These are phyloP conservation scores for Yamadazyma kanchanaburiensis DNA, from an alignment of 1,139 yeast species.

Conservation along the genomic window DNA sequence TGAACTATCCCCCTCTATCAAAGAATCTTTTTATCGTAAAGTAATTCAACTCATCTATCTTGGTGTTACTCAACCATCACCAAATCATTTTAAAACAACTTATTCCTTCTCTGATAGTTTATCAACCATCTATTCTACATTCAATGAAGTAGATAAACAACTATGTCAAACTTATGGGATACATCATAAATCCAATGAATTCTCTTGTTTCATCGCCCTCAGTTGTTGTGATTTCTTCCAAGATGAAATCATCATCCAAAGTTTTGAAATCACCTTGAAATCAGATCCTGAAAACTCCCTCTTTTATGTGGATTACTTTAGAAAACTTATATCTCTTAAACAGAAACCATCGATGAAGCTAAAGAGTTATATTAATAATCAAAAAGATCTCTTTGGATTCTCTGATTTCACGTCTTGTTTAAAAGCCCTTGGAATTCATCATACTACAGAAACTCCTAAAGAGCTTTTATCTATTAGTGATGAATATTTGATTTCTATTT, in stretches of 20 bases:
- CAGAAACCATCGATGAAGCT: constrained; percentile 16
- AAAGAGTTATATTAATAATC: constrained; percentile 38
- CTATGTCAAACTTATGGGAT: constrained; percentile 23
- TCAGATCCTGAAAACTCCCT: constrained; percentile 56
- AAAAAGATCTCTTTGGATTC: constrained; percentile 47
- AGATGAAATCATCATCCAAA: constrained; percentile 58
- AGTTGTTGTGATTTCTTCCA: constrained; percentile 58
- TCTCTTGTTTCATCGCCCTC: constrained; percentile 44
- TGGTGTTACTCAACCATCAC: constrained; percentile 21
- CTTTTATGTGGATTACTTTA: constrained; percentile 64
- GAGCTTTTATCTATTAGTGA: constrained; percentile 29
- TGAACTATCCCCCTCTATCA: constrained; percentile 28
- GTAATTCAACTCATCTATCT: constrained; percentile 45
- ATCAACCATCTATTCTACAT: constrained; percentile 29
- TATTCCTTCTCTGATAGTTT: constrained; percentile 40
- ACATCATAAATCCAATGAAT: constrained; percentile 21
- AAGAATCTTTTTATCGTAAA: constrained; percentile 50
- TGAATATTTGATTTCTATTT: constrained; percentile 43
- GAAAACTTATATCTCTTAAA: constrained; percentile 16
- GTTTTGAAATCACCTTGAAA: constrained; percentile 54
- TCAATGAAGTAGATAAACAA: constrained; percentile 45
- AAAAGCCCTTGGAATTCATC: constrained; percentile 41
- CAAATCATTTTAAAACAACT: constrained; percentile 28
- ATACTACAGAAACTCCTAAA: constrained; percentile 3
- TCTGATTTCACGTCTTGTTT: constrained; percentile 59